A percentile compares a stretch with the other conserved stretches of the same genome.
Evolutionary conservation across 1,284 basidiomycete species (phyloP).

Genomic region (Amylostereum areolatum): DNA sequence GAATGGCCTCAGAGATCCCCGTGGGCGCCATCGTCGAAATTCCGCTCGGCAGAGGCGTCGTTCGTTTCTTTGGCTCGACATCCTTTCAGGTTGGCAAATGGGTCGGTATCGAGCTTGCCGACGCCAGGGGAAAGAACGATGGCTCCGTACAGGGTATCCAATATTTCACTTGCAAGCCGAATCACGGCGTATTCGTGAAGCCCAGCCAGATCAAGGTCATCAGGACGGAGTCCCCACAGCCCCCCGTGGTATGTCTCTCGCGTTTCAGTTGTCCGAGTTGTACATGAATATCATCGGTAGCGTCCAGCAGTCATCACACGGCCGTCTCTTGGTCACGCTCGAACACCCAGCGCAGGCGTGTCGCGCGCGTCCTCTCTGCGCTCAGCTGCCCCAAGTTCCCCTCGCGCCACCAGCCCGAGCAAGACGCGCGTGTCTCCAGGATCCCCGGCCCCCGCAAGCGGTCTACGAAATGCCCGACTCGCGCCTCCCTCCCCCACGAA

Average conservation of each 20-base stretch:
- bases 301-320: constrained; percentile 12
- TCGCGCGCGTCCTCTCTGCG: constrained; percentile 30
- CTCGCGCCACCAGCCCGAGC: constrained; percentile 36
- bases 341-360: constrained; percentile 31
- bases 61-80: constrained; percentile 84
- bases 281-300: constrained; percentile 7
- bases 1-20: constrained; percentile 19
- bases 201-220: constrained; percentile 79
- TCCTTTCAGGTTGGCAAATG: constrained; percentile 88
- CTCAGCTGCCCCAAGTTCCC: constrained; percentile 28
- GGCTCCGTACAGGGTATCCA: constrained; percentile 78
- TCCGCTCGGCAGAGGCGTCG: constrained; percentile 73
- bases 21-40: constrained; percentile 71
- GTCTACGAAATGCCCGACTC: constrained; percentile 9
- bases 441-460: constrained; percentile 19
- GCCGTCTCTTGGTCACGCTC: constrained; percentile 29
- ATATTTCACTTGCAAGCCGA: constrained; percentile 82
- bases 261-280: constrained; percentile 3
- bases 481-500: constrained; percentile 31
- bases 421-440: constrained; percentile 20
- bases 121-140: constrained; percentile 91
- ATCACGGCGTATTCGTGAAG: constrained; percentile 88
- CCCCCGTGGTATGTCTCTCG: constrained; percentile 17
- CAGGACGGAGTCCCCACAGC: constrained; percentile 37
- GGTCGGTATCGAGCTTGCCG: constrained; percentile 89